phyloP scores from a whole-genome alignment of 2,329 filamentous ascomycete genomes.

The Alternaria viburni region DNA sequence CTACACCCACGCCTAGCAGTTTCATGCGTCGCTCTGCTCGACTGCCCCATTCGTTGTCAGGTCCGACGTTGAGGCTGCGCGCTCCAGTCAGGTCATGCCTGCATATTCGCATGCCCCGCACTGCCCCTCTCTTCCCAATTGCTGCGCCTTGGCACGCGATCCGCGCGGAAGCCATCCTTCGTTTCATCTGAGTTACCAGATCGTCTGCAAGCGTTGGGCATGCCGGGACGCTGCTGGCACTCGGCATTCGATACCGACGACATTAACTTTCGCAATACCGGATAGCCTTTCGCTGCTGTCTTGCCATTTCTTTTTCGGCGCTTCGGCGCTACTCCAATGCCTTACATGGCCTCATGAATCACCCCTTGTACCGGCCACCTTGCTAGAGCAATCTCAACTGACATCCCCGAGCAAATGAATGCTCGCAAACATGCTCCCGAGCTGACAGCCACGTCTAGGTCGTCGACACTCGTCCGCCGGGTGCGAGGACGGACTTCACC shows the following conservation, averaged over 20 bases:
- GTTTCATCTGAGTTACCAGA: slow-evolving; percentile 15
- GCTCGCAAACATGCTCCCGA: slow-evolving; percentile 14
- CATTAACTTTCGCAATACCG: background rate
- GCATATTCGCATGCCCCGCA: slow-evolving; percentile 33
- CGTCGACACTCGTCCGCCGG: slow-evolving; percentile 76
- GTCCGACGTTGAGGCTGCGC: slow-evolving; percentile 25
- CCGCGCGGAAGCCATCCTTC: slow-evolving; percentile 11
- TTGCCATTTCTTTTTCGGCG: slow-evolving; percentile 22
- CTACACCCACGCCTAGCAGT: slow-evolving; percentile 10
- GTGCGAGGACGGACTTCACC: slow-evolving; percentile 77
- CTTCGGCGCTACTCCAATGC: slow-evolving; percentile 12
- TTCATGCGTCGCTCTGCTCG: slow-evolving; percentile 6
- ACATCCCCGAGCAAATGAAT: slow-evolving; percentile 18
- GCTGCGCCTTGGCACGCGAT: slow-evolving; percentile 17
- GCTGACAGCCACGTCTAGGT: slow-evolving; percentile 62
- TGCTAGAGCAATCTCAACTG: slow-evolving; percentile 17
- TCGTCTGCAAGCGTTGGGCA: slow-evolving; percentile 10
- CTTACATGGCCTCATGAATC: slow-evolving; percentile 16
- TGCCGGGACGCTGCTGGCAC: slow-evolving; percentile 1
- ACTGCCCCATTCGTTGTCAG: slow-evolving; percentile 19
- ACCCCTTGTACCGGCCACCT: slow-evolving; percentile 20
- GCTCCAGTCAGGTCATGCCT: slow-evolving; percentile 12
- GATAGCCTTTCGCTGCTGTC: slow-evolving; percentile 4
- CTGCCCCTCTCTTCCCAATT: slow-evolving; percentile 19
- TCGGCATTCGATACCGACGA: background rate